Conservation (phyloP, 2,329 filamentous ascomycete genomes). For the Leptographium flavum region DNA sequence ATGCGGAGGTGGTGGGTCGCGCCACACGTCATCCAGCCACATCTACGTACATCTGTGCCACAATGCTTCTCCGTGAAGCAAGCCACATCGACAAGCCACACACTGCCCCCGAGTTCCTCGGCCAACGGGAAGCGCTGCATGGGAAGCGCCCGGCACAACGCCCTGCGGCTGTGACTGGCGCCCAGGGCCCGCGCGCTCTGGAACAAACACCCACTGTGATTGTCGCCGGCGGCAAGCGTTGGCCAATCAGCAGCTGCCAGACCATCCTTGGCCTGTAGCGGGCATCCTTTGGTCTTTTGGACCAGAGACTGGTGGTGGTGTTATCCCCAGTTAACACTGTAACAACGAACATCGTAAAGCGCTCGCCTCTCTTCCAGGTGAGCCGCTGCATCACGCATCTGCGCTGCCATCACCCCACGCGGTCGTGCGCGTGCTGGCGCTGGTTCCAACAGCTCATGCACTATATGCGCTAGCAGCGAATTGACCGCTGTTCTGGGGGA, state of each 20-base stretch:
- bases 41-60: background rate
- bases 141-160: background rate
- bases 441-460: background rate
- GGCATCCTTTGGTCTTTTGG: background rate
- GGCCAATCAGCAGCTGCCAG: constrained; percentile 2
- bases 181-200: too few species aligned
- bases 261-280: background rate
- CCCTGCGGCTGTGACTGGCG: background rate
- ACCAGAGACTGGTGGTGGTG: background rate
- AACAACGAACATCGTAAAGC: background rate
- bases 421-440: background rate
- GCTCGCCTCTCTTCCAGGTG: background rate
- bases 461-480: background rate
- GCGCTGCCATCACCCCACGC: background rate
- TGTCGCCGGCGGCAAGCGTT: constrained; percentile 2
- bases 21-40: background rate
- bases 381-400: background rate
- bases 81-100: background rate
- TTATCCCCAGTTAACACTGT: background rate
- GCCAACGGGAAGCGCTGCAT: background rate
- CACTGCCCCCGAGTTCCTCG: too few species aligned
- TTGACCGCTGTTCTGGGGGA: background rate
- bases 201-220: background rate
- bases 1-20: constrained; percentile 1
- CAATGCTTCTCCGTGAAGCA: too few species aligned